Evolutionary conservation across 192 early-diverging fungal species (phyloP).

Genomic region (Podila minutissima): DNA sequence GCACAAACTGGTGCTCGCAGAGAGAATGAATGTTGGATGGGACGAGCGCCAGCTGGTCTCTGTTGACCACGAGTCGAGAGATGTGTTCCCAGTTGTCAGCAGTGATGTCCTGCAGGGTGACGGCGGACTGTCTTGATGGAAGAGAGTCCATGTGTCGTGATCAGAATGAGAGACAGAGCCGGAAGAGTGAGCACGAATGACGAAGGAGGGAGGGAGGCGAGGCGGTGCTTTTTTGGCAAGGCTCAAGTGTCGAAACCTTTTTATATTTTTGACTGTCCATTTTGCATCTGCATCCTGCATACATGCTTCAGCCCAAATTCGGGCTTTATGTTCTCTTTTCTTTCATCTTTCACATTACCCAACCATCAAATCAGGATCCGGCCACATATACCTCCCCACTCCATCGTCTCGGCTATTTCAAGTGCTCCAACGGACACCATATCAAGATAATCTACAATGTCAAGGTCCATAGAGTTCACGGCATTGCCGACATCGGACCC

Average conservation of each 20-base stretch:
- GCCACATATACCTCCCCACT: not conserved
- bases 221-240: not conserved
- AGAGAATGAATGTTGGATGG: conserved; percentile 31
- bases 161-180: not conserved
- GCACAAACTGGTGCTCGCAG: conserved; percentile 41
- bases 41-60: conserved; percentile 20
- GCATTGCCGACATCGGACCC: conserved; percentile 44
- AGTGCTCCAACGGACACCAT: not conserved
- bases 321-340: not conserved
- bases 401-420: not conserved
- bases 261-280: not conserved
- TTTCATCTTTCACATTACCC: not conserved
- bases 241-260: not conserved
- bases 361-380: not conserved
- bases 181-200: not conserved
- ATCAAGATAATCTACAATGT: conserved; percentile 11
- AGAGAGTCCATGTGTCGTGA: conserved; percentile 11
- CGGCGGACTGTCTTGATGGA: conserved; percentile 21
- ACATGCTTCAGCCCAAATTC: conserved; percentile 6
- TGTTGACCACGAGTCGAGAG: conserved; percentile 26
- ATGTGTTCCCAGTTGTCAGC: conserved; percentile 20
- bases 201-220: not conserved
- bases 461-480: conserved; percentile 34
- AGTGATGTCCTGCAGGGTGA: conserved; percentile 32
- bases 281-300: not conserved